A percentile compares a stretch with the other conserved stretches of the same genome.
These are phyloP conservation scores for Cucumis sativus DNA, from an alignment of 306 rosid species.

Conservation along the genomic window Cucumber_9930_V3 NC_026661.2:3185001-3185500, in stretches of 20 bases:
- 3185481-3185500: conserved; percentile 31
- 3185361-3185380: conserved; percentile 44
- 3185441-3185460: conserved; percentile 40
- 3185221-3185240: conserved; percentile 81
- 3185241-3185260: conserved; percentile 59
- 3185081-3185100: conserved; percentile 40
- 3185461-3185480: conserved; percentile 45
- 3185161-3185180: conserved; percentile 53
- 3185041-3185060: conserved; percentile 62
- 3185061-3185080: conserved; percentile 51
- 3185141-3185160: conserved; percentile 41
- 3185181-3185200: conserved; percentile 47
- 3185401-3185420: conserved; percentile 59
- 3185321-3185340: conserved; percentile 58
- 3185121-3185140: conserved; percentile 60
- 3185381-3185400: conserved; percentile 44
- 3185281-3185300: conserved; percentile 61
- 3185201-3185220: conserved; percentile 69
- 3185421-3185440: conserved; percentile 72
- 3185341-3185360: conserved; percentile 35
- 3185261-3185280: conserved; percentile 50
- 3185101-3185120: conserved; percentile 49
- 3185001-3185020: conserved; percentile 53
- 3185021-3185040: conserved; percentile 48
- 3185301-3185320: conserved; percentile 55